Evolutionary conservation across 169 alveolate species (phyloP).

Genomic region (Cytauxzoon felis): DNA sequence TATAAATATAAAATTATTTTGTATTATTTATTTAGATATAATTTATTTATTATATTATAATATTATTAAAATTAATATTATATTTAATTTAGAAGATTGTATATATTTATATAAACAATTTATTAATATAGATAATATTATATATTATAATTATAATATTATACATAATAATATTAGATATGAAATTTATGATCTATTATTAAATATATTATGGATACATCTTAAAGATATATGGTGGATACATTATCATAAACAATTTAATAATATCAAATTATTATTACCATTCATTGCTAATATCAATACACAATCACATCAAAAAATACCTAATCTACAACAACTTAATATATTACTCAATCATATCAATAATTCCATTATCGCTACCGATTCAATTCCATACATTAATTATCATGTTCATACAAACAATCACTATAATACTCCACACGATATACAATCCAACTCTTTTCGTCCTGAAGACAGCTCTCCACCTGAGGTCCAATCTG

Average conservation of each 20-base stretch:
- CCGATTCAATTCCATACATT: not conserved
- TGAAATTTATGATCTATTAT: constrained; percentile 22
- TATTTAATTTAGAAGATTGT: constrained; percentile 30
- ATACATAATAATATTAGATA: constrained; percentile 26
- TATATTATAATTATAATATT: constrained; percentile 2
- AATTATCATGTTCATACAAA: not conserved
- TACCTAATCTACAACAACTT: not conserved
- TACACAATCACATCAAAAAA: not conserved
- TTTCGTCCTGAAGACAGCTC: too few species aligned
- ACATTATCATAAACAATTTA: constrained; percentile 7
- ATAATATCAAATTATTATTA: constrained; percentile 8
- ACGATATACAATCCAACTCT: too few species aligned
- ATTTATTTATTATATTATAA: constrained; percentile 28
- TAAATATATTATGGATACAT: constrained; percentile 25
- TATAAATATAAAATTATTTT: constrained; percentile 13
- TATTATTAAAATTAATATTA: constrained; percentile 21
- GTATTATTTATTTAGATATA: constrained; percentile 39
- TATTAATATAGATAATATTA: constrained; percentile 28
- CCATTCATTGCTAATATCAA: constrained; percentile 26
- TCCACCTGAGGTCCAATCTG: too few species aligned
- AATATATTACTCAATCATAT: constrained; percentile 2
- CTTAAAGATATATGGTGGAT: constrained; percentile 61
- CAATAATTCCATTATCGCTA: not conserved
- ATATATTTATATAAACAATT: constrained; percentile 31
- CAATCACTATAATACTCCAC: not conserved